These are phyloP conservation scores for Tremellales sp. DNA, from an alignment of 1,284 basidiomycete genomes.

Conservation along the genomic window DNA sequence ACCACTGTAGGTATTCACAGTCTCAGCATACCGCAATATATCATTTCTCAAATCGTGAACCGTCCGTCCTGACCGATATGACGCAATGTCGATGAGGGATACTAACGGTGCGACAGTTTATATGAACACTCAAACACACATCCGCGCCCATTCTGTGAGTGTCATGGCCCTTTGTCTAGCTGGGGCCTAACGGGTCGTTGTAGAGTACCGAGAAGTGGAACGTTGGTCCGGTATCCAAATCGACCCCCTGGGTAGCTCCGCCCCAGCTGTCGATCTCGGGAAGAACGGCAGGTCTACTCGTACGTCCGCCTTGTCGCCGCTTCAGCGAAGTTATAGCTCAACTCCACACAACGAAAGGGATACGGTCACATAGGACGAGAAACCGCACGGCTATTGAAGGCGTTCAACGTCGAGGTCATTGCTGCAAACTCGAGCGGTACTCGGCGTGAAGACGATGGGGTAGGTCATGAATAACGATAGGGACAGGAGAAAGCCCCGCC, in stretches of 20 bases:
- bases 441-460: slow-evolving; percentile 35
- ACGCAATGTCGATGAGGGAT: too few relatives aligned
- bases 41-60: slow-evolving; percentile 35
- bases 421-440: slow-evolving; percentile 45
- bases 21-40: slow-evolving; percentile 42
- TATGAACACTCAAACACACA: slow-evolving; percentile 30
- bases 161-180: background rate
- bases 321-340: background rate
- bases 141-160: slow-evolving; percentile 24
- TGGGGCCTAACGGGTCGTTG: too few relatives aligned
- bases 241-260: background rate
- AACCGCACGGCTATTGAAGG: slow-evolving; percentile 41
- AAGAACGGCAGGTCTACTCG: slow-evolving; percentile 31
- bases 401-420: slow-evolving; percentile 39
- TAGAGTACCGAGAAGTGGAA: background rate
- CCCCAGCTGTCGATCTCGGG: slow-evolving; percentile 9
- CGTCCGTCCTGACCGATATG: slow-evolving; percentile 17
- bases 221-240: background rate
- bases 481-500: background rate
- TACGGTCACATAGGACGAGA: slow-evolving; percentile 44
- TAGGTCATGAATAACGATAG: slow-evolving; percentile 13
- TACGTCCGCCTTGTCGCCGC: slow-evolving; percentile 8
- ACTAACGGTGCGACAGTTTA: too few relatives aligned
- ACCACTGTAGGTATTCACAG: slow-evolving; percentile 37
- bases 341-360: slow-evolving; percentile 10